Evolutionary conservation across 805 yeast species (phyloP), one percentile per base, ranked within the genome.

Genomic region (Metschnikowia shivogae): DNA sequence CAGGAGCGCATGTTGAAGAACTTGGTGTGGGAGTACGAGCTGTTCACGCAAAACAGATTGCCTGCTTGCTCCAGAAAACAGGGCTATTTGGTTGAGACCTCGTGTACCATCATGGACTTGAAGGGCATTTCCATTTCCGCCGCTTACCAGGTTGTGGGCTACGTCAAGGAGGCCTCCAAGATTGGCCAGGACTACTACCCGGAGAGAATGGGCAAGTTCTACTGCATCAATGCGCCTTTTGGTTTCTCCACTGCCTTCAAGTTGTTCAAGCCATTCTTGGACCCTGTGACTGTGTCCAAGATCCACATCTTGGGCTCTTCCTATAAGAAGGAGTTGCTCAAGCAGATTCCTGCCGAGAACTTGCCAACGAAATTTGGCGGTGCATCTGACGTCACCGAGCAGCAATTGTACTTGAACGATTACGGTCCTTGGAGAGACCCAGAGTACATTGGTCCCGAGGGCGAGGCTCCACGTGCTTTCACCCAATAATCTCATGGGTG

Each of bases 161-260:
- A 89, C 67, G 95, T 93, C 44, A 82, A 83, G 64, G 97, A 90
- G 68, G 97, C 99, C 8, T 87, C 97, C 11, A 73, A 78, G 59
- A 88, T 93, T 58, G 97, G 98, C 48, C 99, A 93, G 74, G 88
- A 93, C 72, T 92, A 87, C 70, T 93, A 93, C 65, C 99, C 99
- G 12, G 99, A 93, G 76, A 86, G 98, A 69, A 93, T 93, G 99
- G 99, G 99, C 62, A 89, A 87, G 68, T 93, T 92, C 64, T 92
- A 89, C 70, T 73, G 90, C 58, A 88, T 93, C 69, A 93, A 93
- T 62, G 96, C 98, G 1, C 99, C 99, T 53, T 93, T 89, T 63
- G 99, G 99, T 2, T 93, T 93, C 70, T 81, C 96, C 32, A 84
- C 97, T 34, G 97, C 95, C 34, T 93, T 92, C 78, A 80, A 81